phyloP scores from a whole-genome alignment of 2,329 filamentous ascomycete genomes.

The Alternaria arbusti region DNA sequence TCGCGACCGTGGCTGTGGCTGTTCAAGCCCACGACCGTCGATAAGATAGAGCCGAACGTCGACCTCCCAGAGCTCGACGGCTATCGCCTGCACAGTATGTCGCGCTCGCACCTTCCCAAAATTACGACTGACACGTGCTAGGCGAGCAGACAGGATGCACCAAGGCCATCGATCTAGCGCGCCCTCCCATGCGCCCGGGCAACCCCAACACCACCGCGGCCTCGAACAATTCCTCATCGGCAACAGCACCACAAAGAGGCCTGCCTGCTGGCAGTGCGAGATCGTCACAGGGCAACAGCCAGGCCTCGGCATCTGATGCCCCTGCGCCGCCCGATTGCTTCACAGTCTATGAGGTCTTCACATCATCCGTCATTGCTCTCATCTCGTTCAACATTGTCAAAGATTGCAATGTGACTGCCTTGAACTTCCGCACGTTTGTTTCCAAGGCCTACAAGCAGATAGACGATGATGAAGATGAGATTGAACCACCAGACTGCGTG shows the following conservation, averaged over 20 bases:
- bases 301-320: constrained; percentile 18
- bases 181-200: constrained; percentile 32
- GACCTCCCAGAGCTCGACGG: constrained; percentile 38
- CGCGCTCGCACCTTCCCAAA: too few relatives aligned
- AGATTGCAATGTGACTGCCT: constrained; percentile 39
- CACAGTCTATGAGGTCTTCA: constrained; percentile 48
- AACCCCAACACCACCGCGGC: constrained; percentile 26
- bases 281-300: constrained; percentile 22
- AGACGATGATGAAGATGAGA: constrained; percentile 8
- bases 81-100: constrained; percentile 40
- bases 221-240: constrained; percentile 27
- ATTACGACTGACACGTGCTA: constrained; percentile 30
- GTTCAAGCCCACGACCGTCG: constrained; percentile 36
- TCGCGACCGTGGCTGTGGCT: constrained; percentile 44
- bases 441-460: constrained; percentile 26
- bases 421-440: constrained; percentile 48
- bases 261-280: constrained; percentile 25
- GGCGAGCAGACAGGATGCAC: constrained; percentile 42
- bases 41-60: constrained; percentile 27
- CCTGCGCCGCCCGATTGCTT: constrained; percentile 39
- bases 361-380: constrained; percentile 44
- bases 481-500: constrained; percentile 5
- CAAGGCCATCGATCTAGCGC: constrained; percentile 44
- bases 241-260: constrained; percentile 26
- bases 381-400: constrained; percentile 44